Base-by-base conservation (phyloP, 2,329 filamentous ascomycete genomes). In the Fusarium graminum region DNA sequence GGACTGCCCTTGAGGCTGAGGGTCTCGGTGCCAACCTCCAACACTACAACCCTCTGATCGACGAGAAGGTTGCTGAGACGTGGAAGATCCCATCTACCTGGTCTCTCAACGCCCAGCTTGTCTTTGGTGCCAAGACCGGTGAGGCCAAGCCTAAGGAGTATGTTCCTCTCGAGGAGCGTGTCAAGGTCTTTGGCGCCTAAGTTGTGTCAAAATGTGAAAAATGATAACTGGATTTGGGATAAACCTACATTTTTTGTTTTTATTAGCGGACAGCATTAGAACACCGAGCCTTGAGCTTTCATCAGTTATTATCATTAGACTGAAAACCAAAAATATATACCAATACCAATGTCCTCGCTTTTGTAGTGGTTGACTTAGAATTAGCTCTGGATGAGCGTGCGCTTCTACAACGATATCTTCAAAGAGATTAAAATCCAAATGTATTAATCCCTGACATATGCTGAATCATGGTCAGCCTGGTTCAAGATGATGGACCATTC, bases 21-120 rank as follows among this genome's bases (percentile, higher is more conserved):
- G 93, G 93, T 29, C 86, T 96, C 56, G 93, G 93, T 68, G 91
- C 90, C 76, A 97, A 94, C 84, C 85, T 97, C 52, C 93, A 97
- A 85, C 93, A 97, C 83, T 97, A 97, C 85, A 95, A 93, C 86
- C 93, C 93, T 19, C 79, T 97, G 59, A 87, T 96, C 71, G 91
- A 97, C 80, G 83, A 85, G 68, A 87, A 89, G 81, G 90, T 93
- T 52, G 80, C 85, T 42, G 82, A 80, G 63, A 81, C 87, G 71
- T 97, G 92, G 91, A 84, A 85, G 57, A 72, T 97, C 30, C 90
- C 92, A 41, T 74, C 80, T 17, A 85, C 85, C 72, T 97, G 93
- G 93, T 87, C 86, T 74, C 85, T 97, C 67, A 87, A 90, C 75
- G 90, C 91, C 25, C 92, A 97, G 85, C 82, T 97, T 68, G 93